These are phyloP conservation scores for Ephemerocybe angulata DNA, from an alignment of 768 basidiomycete species.

Conservation along the genomic window DNA sequence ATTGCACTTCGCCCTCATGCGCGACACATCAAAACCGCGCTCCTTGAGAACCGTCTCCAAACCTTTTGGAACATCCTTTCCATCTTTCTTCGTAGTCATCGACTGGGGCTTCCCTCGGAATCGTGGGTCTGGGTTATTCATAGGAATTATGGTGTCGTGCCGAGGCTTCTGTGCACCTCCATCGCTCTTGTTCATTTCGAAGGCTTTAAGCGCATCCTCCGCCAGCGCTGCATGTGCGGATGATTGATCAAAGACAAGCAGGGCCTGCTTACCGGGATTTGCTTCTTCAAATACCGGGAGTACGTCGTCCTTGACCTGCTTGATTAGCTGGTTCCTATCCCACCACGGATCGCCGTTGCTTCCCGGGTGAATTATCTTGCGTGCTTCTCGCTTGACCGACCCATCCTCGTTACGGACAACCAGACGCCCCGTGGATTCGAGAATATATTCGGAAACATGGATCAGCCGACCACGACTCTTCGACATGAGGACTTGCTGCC, in stretches of 20 bases:
- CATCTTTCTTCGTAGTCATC: slow-evolving; percentile 28
- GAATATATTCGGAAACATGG: slow-evolving; percentile 40
- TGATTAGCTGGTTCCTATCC: slow-evolving; percentile 32
- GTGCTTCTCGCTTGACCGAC: slow-evolving; percentile 25
- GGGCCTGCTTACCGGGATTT: slow-evolving; percentile 25
- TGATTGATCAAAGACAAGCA: slow-evolving; percentile 42
- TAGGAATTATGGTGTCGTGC: slow-evolving; percentile 35
- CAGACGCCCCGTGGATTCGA: slow-evolving; percentile 29
- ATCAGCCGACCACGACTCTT: slow-evolving; percentile 33
- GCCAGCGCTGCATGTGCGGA: slow-evolving; percentile 37
- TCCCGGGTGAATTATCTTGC: slow-evolving; percentile 35
- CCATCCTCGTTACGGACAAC: slow-evolving; percentile 22
- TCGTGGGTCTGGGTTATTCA: slow-evolving; percentile 26
- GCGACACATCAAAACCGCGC: slow-evolving; percentile 35
- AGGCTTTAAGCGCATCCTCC: slow-evolving; percentile 36
- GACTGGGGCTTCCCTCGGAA: slow-evolving; percentile 28
- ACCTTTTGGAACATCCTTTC: slow-evolving; percentile 29
- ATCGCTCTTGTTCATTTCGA: slow-evolving; percentile 39
- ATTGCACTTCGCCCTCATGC: no score
- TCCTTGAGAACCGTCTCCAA: slow-evolving; percentile 33
- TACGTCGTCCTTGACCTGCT: slow-evolving; percentile 28
- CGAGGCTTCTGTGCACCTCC: slow-evolving; percentile 35
- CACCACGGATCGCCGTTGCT: slow-evolving; percentile 36
- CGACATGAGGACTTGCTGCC: slow-evolving; percentile 21
- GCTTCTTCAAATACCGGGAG: slow-evolving; percentile 33